Percentiles rank a stretch among this genome's conserved stretches.
Conservation (phyloP, 2,329 filamentous ascomycete species). For the Thielaviopsis musarum region DNA sequence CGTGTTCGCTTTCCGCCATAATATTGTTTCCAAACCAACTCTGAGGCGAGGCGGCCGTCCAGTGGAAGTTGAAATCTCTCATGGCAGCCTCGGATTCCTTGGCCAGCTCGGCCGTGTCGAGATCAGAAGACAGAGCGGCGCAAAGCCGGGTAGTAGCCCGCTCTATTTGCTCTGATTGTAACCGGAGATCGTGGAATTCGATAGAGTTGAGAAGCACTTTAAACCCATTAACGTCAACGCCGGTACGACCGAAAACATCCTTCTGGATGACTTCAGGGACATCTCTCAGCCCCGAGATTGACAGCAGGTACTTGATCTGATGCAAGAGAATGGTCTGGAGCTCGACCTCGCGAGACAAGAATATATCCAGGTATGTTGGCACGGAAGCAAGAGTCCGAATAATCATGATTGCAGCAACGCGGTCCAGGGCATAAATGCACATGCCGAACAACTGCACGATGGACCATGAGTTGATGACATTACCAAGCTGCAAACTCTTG, state of each 20-base stretch:
- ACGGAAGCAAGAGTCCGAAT: slow-evolving; percentile 6
- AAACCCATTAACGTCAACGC: slow-evolving; percentile 5
- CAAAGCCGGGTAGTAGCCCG: neutral
- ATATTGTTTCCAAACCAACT: slow-evolving; percentile 9
- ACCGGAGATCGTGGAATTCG: neutral
- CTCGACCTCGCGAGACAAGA: slow-evolving; percentile 5
- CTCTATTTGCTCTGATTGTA: slow-evolving; percentile 6
- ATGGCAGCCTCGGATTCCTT: slow-evolving; percentile 4
- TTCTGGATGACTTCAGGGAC: neutral
- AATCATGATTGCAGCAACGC: slow-evolving; percentile 7
- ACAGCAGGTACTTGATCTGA: slow-evolving; percentile 12
- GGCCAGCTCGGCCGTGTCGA: neutral
- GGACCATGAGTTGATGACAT: slow-evolving; percentile 18
- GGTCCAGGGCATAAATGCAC: slow-evolving; percentile 25
- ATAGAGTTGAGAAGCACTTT: neutral
- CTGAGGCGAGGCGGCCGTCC: slow-evolving; percentile 11
- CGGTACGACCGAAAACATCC: neutral
- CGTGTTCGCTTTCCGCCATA: neutral
- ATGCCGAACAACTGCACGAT: slow-evolving; percentile 25
- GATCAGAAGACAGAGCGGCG: neutral
- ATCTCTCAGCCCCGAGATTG: slow-evolving; percentile 4
- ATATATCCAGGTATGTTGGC: slow-evolving; percentile 1
- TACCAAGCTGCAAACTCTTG: slow-evolving; percentile 22
- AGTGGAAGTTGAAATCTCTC: slow-evolving; percentile 10
- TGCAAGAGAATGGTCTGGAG: slow-evolving; percentile 11